Base-by-base conservation (phyloP, 2,329 filamentous ascomycete genomes). In the Neofusicoccum cordaticola region DNA sequence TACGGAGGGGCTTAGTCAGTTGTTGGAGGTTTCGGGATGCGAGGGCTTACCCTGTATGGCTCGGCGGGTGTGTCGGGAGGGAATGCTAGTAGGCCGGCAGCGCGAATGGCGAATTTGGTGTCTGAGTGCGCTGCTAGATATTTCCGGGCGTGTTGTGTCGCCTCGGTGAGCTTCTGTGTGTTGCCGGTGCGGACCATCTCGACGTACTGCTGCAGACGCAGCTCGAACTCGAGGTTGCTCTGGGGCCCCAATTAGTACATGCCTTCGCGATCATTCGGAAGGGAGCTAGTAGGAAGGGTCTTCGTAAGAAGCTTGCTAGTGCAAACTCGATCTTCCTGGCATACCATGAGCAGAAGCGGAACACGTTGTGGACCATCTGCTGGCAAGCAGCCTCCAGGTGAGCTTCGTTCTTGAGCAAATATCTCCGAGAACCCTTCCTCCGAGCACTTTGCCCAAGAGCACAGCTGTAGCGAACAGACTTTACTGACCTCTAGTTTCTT, bases 191-290 rank as follows among this genome's bases (percentile, higher is more conserved):
- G 85, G 66, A 96, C 87, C 66, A 98, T 84, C 78, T 98, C 95
- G 71, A 98, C 93, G 75, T 93, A 98, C 75, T 98, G 93, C 77
- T 99, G 95, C 71, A 96, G 84, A 12, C 95, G 89, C 48, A 99
- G 85, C 83, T 96, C 92, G 73, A 97, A 96, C 77, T 99, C 95
- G 15, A 99, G 85, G 69, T 90, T 91, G 72, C 89, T 92, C 84
- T 92, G 70, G 12, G 27, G 19, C 66, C 69, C 68, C 27, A 31
- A 45, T 66, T 17, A 65, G 57, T 17, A 19, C 6, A 6, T 63
- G 53, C n/a, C 13, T 4, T 4, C 15, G 9, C 3, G 4, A n/a
- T 9, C 15, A 31, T 31, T 31, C 27, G 13, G 22, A 22, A 15
- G 27, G 35, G 15, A 35, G 4, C 15, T 42, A n/a, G 22, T 2